Base-by-base conservation (phyloP, 139 green algal genomes). In the Chlorella ohadii region DNA sequence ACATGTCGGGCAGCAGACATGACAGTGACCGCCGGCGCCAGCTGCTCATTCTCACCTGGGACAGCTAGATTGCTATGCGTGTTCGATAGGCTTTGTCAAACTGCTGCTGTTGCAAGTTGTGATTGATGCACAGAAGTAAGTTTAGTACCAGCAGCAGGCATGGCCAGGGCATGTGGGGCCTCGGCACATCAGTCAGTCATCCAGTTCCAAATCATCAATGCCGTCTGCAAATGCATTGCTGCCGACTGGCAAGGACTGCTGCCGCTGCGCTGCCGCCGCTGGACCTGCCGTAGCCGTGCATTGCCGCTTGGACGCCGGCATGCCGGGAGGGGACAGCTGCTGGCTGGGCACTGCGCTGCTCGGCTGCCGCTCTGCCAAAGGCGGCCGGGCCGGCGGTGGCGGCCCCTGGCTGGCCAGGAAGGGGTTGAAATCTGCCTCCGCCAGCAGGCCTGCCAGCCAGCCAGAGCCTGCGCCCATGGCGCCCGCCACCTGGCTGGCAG, bases 391-490 rank as follows among this genome's bases (percentile, higher is more conserved):
- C n/a, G 11, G 39, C 72, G n/a, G 33, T 44, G 38, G 70, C 1
- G 44, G 34, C 57, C 34, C 31, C 76, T 72, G 57, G 59, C 57
- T 72, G 16, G 57, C 12, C 27, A 61, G 76, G 57, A 65, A 64
- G 25, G 74, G 76, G 76, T 38, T 57, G 25, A 55, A 72, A 22
- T 82, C 76, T 41, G 59, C 76, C 7, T 82, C 76, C 31, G 57
- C 59, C 36, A 82, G 76, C 36, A 82, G 59, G 15, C 59, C 76
- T 13, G 71, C 59, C 36, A 82, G 57, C 76, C 76, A 82, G 59
- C 39, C 59, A 7, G 76, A 39, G 31, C 47, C 36, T n/a, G 72
- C 72, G 7, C 12, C 55, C 28, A 20, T 31, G 31, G 56, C 55
- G 1, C 12, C 19, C 34, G 31, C 44, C 27, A 9, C 12, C 1